These are phyloP conservation scores for Echites panduratus DNA, from an alignment of 257 asterid genomes.

Conservation along the genomic window DNA sequence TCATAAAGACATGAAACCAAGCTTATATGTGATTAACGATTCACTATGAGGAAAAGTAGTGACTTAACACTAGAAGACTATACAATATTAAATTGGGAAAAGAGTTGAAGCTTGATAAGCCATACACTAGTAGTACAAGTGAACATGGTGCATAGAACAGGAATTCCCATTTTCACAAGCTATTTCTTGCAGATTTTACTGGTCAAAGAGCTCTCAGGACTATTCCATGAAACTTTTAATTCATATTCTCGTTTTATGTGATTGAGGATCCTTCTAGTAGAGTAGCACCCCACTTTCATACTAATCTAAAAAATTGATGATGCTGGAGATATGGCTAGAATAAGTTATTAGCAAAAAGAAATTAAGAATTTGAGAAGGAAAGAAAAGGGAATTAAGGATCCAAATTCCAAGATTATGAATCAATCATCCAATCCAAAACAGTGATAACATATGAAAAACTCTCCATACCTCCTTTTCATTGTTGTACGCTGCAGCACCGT, in stretches of 20 bases:
- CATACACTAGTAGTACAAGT: background rate
- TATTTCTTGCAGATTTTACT: background rate
- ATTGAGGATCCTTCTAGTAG: too few species aligned
- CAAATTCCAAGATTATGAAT: background rate
- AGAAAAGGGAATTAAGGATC: background rate
- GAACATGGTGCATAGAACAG: background rate
- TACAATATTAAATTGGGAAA: background rate
- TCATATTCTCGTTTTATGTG: background rate
- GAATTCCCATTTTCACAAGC: background rate
- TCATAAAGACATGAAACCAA: background rate
- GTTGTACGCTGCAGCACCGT: conserved; percentile 43
- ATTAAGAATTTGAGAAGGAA: background rate
- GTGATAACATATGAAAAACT: background rate
- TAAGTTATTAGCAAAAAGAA: background rate
- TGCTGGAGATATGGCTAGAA: background rate
- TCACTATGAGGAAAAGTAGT: background rate
- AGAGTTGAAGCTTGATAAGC: background rate
- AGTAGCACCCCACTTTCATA: background rate
- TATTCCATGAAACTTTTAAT: too few species aligned
- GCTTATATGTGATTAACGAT: background rate
- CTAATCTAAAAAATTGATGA: too few species aligned
- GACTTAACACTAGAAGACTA: background rate
- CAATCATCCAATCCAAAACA: background rate
- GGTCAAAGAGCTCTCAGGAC: background rate
- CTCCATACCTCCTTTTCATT: conserved; percentile 48